phyloP scores from a whole-genome alignment of 2,329 filamentous ascomycete species.

The Colletotrichum gloeosporioides region DNA sequence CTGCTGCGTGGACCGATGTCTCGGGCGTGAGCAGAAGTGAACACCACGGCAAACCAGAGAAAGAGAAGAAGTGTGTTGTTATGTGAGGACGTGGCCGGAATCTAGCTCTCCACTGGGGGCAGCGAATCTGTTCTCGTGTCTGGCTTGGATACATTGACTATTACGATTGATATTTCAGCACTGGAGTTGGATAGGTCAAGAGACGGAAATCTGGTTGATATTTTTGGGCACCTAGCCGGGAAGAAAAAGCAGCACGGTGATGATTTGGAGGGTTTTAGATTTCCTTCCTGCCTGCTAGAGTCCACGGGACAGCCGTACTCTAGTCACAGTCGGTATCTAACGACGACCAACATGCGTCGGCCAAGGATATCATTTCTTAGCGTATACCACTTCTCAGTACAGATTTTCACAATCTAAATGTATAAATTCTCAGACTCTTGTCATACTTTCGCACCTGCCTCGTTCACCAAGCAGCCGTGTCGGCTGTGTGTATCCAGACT shows the following conservation, averaged over 20 bases:
- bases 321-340: background rate
- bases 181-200: background rate
- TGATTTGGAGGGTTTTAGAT: background rate
- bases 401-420: background rate
- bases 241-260: background rate
- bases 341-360: background rate
- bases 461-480: background rate
- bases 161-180: background rate
- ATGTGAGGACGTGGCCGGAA: constrained; percentile 45
- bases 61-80: constrained; percentile 55
- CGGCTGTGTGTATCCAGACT: background rate
- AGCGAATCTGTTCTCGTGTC: background rate
- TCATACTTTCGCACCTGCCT: background rate
- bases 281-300: background rate
- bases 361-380: background rate
- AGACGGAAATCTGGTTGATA: background rate
- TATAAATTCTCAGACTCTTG: background rate
- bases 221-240: background rate
- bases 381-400: background rate
- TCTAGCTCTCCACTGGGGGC: background rate
- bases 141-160: background rate
- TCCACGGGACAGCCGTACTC: background rate
- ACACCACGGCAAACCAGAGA: constrained; percentile 38
- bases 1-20: constrained; percentile 60
- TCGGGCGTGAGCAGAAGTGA: constrained; percentile 31